Base-by-base conservation (phyloP, 2,329 filamentous ascomycete genomes). In the Paecilomyces formosus region DNA sequence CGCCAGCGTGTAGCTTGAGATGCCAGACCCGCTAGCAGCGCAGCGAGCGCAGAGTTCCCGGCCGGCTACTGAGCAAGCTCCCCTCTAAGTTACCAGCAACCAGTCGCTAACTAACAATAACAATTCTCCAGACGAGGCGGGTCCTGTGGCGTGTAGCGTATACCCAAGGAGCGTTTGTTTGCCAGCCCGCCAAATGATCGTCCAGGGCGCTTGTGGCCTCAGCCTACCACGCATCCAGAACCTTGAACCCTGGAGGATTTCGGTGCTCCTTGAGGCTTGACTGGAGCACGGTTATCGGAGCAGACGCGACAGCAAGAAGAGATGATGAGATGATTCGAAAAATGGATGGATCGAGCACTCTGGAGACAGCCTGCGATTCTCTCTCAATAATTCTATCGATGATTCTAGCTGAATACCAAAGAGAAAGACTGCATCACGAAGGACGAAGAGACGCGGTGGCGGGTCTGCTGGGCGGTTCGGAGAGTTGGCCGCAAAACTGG, bases 1-100 rank as follows among this genome's bases (percentile, higher is more conserved):
- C 61, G 65, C 62, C 64, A 66, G 64, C 57, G 61, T 63, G 65
- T 66, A 63, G 64, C 61, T 64, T 63, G 55, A 60, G 61, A 65
- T 64, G 60, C 54, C 59, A 65, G 64, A 64, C 64, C 65, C 65
- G 61, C 63, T 64, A 65, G 61, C 59, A 64, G 61, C 54, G 54
- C 33, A 22, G 18, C 53, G 30, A 18, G 53, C 53, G 30, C 30
- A 45, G 39, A 45, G 39, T 45, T 45, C 39, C 39, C 54, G 54
- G 35, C 30, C 21, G 28, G 28, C 49, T 52, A 52, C 3, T 3
- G 24, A 26, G 50, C 50, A 52, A 26, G 50, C 26, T 45, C 15
- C 15, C 39, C 15, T n/a, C 18, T n/a, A 8, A n/a, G n/a, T n/a
- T n/a, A 45, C n/a, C 21, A 52, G 45, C 15, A 18, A 15, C 13